Evolutionary conservation across 352 stramenopile species (phyloP).

Genomic region (Phytopythium kandeliae): DNA sequence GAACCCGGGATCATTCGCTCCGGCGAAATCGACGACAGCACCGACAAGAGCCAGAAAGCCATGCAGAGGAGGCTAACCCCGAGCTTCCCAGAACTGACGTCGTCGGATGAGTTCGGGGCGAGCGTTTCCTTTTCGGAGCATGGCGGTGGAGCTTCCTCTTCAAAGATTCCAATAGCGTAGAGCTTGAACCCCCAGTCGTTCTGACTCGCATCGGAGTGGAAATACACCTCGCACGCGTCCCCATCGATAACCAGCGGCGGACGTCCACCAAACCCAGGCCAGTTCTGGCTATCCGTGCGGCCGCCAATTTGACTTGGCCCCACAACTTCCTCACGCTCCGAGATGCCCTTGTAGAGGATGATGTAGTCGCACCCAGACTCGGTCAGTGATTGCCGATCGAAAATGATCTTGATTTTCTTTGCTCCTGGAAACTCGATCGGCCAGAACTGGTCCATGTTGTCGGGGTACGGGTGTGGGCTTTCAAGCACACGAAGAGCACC

Average conservation of each 20-base stretch:
- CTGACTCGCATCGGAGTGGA: conserved; percentile 74
- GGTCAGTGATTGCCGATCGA: conserved; percentile 67
- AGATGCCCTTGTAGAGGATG: conserved; percentile 58
- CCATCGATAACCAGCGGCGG: conserved; percentile 66
- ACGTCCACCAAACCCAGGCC: conserved; percentile 57
- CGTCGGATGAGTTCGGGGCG: background rate
- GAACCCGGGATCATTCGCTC: conserved; percentile 9
- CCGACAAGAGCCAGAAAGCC: conserved; percentile 34
- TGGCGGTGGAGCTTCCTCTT: conserved; percentile 15
- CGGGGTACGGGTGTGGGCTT: conserved; percentile 64
- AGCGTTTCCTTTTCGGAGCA: background rate
- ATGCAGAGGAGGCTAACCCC: conserved; percentile 23
- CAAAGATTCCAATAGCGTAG: conserved; percentile 62
- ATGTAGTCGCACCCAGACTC: conserved; percentile 64
- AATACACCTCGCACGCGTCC: conserved; percentile 73
- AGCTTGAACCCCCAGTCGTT: conserved; percentile 90
- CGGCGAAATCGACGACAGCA: conserved; percentile 15
- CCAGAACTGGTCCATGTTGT: conserved; percentile 69
- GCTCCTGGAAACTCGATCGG: conserved; percentile 61
- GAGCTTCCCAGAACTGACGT: conserved; percentile 3
- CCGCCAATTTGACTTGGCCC: conserved; percentile 62
- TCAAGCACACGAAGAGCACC: conserved; percentile 52
- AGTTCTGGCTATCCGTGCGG: conserved; percentile 65
- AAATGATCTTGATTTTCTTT: conserved; percentile 55
- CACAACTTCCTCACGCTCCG: conserved; percentile 34